phyloP scores from a whole-genome alignment of 371 early-diverging fungal genomes.

The Scutellospora calospora region DNA sequence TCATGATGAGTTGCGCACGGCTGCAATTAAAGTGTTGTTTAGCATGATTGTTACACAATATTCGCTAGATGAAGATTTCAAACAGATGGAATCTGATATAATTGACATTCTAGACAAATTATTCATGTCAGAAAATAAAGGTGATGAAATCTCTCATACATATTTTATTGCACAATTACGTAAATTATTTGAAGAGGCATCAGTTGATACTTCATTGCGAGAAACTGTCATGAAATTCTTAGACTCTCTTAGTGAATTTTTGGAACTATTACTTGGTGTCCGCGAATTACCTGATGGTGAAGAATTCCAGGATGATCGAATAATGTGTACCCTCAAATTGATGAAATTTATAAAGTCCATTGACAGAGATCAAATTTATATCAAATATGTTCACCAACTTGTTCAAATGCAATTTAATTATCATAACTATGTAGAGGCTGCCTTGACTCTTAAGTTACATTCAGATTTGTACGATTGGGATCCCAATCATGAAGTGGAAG shows the following conservation, averaged over 20 bases:
- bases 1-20: constrained; percentile 64
- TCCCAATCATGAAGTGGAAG: constrained; percentile 54
- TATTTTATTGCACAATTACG: constrained; percentile 53
- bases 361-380: constrained; percentile 71
- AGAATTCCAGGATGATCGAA: constrained; percentile 73
- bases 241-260: constrained; percentile 62
- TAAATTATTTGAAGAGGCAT: constrained; percentile 49
- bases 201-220: constrained; percentile 42
- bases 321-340: constrained; percentile 68
- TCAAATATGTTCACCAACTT: constrained; percentile 77
- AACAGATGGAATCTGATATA: constrained; percentile 63
- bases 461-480: constrained; percentile 77
- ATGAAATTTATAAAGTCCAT: constrained; percentile 71
- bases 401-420: constrained; percentile 67
- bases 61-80: constrained; percentile 58
- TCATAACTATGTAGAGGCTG: constrained; percentile 75
- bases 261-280: constrained; percentile 65
- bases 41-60: constrained; percentile 73
- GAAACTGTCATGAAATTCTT: constrained; percentile 55
- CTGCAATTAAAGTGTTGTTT: constrained; percentile 65
- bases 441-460: constrained; percentile 72
- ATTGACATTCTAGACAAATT: constrained; percentile 71
- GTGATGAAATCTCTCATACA: constrained; percentile 56
- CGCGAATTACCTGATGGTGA: constrained; percentile 68
- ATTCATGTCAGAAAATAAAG: constrained; percentile 66